Percentiles rank a stretch among this genome's conserved stretches.
phyloP scores from a whole-genome alignment of 2,329 filamentous ascomycete species.

The Penicillium hordei region DNA sequence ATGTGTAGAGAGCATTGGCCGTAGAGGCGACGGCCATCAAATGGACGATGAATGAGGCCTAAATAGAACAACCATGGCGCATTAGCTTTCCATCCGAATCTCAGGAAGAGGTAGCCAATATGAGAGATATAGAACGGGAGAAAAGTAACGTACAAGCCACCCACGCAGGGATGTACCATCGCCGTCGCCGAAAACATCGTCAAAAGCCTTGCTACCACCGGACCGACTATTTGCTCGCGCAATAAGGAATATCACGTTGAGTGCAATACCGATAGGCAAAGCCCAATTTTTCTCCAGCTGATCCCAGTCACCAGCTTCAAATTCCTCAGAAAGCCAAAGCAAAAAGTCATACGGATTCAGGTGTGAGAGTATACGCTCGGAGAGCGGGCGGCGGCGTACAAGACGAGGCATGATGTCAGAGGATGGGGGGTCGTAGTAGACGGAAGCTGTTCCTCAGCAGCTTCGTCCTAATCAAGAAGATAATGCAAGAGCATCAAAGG shows the following conservation, averaged over 20 bases:
- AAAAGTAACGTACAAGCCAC: constrained; percentile 56
- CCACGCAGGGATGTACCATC: constrained; percentile 63
- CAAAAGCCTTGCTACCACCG: constrained; percentile 53
- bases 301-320: constrained; percentile 89
- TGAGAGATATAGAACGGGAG: background rate
- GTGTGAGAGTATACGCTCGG: constrained; percentile 75
- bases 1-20: constrained; percentile 77
- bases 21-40: constrained; percentile 65
- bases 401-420: constrained; percentile 69
- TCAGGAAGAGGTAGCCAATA: background rate
- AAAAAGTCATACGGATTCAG: constrained; percentile 87
- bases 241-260: constrained; percentile 79
- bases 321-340: constrained; percentile 87
- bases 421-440: background rate
- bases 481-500: constrained; percentile 13
- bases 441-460: constrained; percentile 21
- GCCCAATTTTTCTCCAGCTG: constrained; percentile 71
- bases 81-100: background rate
- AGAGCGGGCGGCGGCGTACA: constrained; percentile 75
- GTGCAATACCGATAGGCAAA: constrained; percentile 68
- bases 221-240: constrained; percentile 73
- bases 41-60: constrained; percentile 73
- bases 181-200: constrained; percentile 83
- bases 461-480: constrained; percentile 11
- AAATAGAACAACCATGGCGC: background rate